phyloP scores from a whole-genome alignment of 345 rosid species.

The Melastoma malabathricum region DNA sequence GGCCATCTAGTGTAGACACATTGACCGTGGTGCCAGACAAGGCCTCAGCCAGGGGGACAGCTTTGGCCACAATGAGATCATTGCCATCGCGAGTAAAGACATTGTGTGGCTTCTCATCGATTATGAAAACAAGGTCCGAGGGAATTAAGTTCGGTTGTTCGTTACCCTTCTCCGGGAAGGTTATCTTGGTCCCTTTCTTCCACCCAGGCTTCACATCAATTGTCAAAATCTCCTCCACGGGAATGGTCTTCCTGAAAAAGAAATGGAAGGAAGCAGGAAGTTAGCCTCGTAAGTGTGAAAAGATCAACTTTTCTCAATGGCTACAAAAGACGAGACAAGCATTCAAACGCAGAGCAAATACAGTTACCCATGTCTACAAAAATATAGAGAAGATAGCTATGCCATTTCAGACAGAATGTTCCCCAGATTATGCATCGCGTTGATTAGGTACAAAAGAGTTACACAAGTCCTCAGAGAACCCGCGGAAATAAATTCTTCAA shows the following conservation, averaged over 20 bases:
- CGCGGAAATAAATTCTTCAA: too few relatives aligned
- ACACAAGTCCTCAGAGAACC: too few relatives aligned
- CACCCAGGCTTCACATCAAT: slow-evolving; percentile 76
- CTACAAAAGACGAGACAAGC: neutral
- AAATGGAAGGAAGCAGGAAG: too few relatives aligned
- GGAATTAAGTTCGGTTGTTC: slow-evolving; percentile 62
- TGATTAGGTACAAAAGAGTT: too few relatives aligned
- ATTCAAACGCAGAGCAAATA: neutral
- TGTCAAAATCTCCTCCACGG: slow-evolving; percentile 63
- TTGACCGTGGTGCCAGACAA: slow-evolving; percentile 45
- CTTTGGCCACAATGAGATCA: slow-evolving; percentile 53
- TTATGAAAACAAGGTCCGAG: slow-evolving; percentile 55
- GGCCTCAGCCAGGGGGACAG: slow-evolving; percentile 56
- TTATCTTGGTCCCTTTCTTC: slow-evolving; percentile 82
- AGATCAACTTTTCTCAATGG: too few relatives aligned
- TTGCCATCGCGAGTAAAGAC: slow-evolving; percentile 71
- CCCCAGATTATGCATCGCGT: too few relatives aligned
- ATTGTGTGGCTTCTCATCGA: slow-evolving; percentile 79
- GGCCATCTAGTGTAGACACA: slow-evolving; percentile 55
- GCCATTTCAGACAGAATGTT: too few relatives aligned
- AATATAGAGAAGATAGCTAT: too few relatives aligned
- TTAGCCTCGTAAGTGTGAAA: too few relatives aligned
- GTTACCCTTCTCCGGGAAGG: slow-evolving; percentile 83
- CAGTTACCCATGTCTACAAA: too few relatives aligned
- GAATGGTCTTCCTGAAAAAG: slow-evolving; percentile 45